phyloP scores from a whole-genome alignment of 441 rosid species.

The Gossypium davidsonii region DNA sequence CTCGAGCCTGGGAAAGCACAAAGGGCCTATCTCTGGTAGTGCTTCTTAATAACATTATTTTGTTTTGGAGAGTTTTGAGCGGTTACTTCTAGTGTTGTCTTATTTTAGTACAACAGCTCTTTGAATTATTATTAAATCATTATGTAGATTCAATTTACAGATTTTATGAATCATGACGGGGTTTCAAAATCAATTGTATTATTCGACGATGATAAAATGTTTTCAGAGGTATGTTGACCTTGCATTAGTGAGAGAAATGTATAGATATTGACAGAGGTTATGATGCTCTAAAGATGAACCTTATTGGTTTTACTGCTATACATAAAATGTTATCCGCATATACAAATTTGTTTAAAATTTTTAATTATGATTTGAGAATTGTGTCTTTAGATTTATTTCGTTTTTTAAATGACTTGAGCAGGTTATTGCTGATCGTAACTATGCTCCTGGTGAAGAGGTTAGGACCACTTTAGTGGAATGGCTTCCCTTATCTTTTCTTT shows the following conservation, averaged over 20 bases:
- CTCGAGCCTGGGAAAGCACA: constrained; percentile 80
- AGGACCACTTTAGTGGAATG: constrained; percentile 13
- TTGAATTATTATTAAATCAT: constrained; percentile 23
- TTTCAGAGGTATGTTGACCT: constrained; percentile 54
- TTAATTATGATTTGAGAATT: background rate
- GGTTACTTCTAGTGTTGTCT: constrained; percentile 10
- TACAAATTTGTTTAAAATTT: background rate
- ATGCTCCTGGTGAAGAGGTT: constrained; percentile 76
- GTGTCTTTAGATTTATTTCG: background rate
- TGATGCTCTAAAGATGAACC: background rate
- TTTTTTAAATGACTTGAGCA: constrained; percentile 29
- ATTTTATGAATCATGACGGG: constrained; percentile 79
- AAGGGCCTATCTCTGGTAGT: constrained; percentile 70
- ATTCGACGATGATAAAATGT: constrained; percentile 53
- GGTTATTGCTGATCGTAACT: constrained; percentile 70
- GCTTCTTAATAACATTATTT: constrained; percentile 2
- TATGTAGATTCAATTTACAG: constrained; percentile 84
- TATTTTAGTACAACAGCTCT: constrained; percentile 6
- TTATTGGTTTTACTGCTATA: background rate
- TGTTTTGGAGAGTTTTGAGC: constrained; percentile 1
- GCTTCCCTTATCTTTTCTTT: background rate
- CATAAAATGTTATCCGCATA: background rate
- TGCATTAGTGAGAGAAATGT: constrained; percentile 3
- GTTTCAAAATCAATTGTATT: constrained; percentile 56
- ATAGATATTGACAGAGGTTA: background rate